These are phyloP conservation scores for Trametopsis cervina DNA, from an alignment of 768 basidiomycete species.

Conservation along the genomic window DNA sequence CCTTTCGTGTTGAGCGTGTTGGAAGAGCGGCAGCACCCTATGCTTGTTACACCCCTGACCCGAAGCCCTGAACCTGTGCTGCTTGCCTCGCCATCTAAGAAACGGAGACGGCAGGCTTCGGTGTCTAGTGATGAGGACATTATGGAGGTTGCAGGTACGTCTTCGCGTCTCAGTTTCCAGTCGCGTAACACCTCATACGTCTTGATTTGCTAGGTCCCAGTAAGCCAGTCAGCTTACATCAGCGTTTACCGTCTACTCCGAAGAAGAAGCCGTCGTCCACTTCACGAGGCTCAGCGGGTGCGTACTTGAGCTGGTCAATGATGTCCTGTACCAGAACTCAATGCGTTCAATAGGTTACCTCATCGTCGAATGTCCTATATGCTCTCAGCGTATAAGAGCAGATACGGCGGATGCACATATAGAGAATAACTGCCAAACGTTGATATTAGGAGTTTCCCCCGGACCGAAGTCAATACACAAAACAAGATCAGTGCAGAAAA, in stretches of 20 bases:
- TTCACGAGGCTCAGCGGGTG: no score
- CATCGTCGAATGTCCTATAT: constrained; percentile 71
- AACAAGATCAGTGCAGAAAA: constrained; percentile 33
- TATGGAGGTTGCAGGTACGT: constrained; percentile 21
- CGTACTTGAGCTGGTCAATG: no score
- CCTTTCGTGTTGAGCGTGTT: constrained; percentile 14
- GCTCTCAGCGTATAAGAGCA: constrained; percentile 37
- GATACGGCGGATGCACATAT: constrained; percentile 57
- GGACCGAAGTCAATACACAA: constrained; percentile 3
- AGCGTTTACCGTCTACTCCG: no score
- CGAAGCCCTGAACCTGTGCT: not conserved
- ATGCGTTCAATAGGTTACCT: no score
- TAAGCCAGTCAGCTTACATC: no score
- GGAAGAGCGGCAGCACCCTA: not conserved
- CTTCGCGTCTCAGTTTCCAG: not conserved
- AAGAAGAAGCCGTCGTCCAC: no score
- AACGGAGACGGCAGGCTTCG: constrained; percentile 7
- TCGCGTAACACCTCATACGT: no score
- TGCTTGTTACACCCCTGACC: not conserved
- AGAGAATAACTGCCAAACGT: constrained; percentile 46
- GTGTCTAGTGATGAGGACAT: constrained; percentile 24
- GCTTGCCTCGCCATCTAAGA: not conserved
- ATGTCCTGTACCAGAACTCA: no score
- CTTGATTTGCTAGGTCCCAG: no score
- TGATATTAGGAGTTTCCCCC: constrained; percentile 14